phyloP scores from a whole-genome alignment of 2,329 filamentous ascomycete genomes.

The Pseudonectria foliicola region DNA sequence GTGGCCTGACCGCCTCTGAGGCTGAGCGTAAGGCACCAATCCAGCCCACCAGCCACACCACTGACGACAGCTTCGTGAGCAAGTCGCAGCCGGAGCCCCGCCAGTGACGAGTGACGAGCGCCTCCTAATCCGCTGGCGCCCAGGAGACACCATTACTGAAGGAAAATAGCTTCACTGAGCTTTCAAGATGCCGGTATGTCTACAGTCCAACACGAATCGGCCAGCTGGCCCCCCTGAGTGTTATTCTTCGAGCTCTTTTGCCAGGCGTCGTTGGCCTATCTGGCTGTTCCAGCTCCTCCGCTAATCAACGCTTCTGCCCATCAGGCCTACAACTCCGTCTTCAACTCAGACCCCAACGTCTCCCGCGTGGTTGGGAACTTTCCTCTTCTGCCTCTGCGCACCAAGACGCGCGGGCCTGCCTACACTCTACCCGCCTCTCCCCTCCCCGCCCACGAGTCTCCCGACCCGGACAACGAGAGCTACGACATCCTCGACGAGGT shows the following conservation, averaged over 20 bases:
- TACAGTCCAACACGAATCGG: neutral
- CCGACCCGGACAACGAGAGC: slow-evolving; percentile 79
- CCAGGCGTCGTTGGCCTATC: slow-evolving; percentile 5
- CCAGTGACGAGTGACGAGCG: slow-evolving; percentile 20
- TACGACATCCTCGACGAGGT: slow-evolving; percentile 97
- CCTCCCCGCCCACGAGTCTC: slow-evolving; percentile 55
- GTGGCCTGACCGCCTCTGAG: slow-evolving; percentile 11
- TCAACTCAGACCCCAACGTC: slow-evolving; percentile 70
- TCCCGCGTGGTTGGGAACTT: slow-evolving; percentile 74
- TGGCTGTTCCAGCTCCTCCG: neutral
- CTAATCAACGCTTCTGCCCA: slow-evolving; percentile 16
- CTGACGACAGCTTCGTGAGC: slow-evolving; percentile 27
- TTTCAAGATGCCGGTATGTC: slow-evolving; percentile 42
- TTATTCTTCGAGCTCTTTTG: slow-evolving; percentile 10
- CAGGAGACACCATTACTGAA: slow-evolving; percentile 7
- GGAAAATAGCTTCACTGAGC: slow-evolving; percentile 17
- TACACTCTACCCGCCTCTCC: slow-evolving; percentile 65
- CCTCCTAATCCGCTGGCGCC: slow-evolving; percentile 17
- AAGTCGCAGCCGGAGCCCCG: slow-evolving; percentile 20
- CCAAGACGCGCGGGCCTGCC: slow-evolving; percentile 89
- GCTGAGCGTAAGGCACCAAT: slow-evolving; percentile 15
- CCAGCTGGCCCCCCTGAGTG: slow-evolving; percentile 4
- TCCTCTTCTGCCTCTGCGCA: slow-evolving; percentile 87
- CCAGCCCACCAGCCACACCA: slow-evolving; percentile 17
- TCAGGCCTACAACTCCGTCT: slow-evolving; percentile 96